Conservation (phyloP, 805 yeast genomes). For the Saccharomycopsis sp. region DNA sequence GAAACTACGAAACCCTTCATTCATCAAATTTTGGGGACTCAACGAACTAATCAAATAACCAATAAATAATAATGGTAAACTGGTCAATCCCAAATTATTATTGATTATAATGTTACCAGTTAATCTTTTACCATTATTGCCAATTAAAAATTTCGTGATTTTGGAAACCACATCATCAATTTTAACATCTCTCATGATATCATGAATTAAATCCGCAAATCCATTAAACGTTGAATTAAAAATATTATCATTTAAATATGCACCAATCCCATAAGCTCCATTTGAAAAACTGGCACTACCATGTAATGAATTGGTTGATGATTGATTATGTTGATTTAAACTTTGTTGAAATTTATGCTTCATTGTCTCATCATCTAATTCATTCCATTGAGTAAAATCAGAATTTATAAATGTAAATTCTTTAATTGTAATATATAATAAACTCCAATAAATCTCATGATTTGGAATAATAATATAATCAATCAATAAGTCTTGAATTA, state of each 20-base stretch:
- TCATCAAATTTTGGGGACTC: constrained; percentile 22
- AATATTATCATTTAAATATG: constrained; percentile 1
- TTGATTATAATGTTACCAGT: constrained; percentile 27
- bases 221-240: constrained; percentile 13
- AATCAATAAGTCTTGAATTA: constrained; percentile 37
- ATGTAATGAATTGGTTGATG: constrained; percentile 13
- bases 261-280: constrained; percentile 10
- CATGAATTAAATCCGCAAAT: constrained; percentile 16
- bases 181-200: constrained; percentile 15
- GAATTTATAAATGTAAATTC: constrained; percentile 30
- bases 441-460: constrained; percentile 32
- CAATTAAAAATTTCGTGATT: constrained; percentile 21
- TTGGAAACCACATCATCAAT: constrained; percentile 8
- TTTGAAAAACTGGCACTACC: constrained; percentile 14
- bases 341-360: constrained; percentile 10
- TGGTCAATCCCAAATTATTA: constrained; percentile 41
- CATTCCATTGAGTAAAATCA: constrained; percentile 18
- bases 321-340: constrained; percentile 11
- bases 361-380: constrained; percentile 13
- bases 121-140: constrained; percentile 18
- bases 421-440: constrained; percentile 35
- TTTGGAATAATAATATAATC: constrained; percentile 36
- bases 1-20: constrained; percentile 22
- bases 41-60: constrained; percentile 19
- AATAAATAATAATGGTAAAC: constrained; percentile 38